Evolutionary conservation across 768 basidiomycete genomes (phyloP), one percentile per base, ranked within the genome.

Genomic region (Paxillus ammoniavirescens): DNA sequence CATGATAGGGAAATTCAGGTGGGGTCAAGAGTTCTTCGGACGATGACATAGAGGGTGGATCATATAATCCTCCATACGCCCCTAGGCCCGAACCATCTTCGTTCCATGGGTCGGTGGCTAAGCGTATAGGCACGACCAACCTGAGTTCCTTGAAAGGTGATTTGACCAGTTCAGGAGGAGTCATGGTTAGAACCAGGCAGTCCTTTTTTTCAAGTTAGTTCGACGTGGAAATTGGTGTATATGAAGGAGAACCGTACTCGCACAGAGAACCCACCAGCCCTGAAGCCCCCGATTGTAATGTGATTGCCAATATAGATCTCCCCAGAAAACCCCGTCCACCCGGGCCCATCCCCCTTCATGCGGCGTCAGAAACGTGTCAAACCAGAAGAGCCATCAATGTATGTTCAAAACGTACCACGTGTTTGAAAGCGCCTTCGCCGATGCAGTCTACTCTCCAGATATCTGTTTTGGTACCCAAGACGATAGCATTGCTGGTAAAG

Each of bases 381-480:
- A 18, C 17, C 28, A 42, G 23, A 30, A 41, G n/a, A 35, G 21
- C 21, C 21, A 6, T 8, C 17, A 4, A 26, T 26, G 26, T 26
- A 3, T 23, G 35, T 47, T 28, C 42, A 37, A 30, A 18, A 73
- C 82, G 30, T 54, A 87, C 86, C 54, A 73, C 71, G 61, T 79
- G 80, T 55, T 65, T 77, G 61, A 90, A 87, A 10, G 64, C 67
- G n/a, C 78, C 87, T 61, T 83, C 81, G 8, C 87, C 87, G 36
- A 88, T 82, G 51, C 71, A 74, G 56, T 84, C 83, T 1, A 82
- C 76, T 52, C 80, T 73, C 86, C 86, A 89, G 21, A 89, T 89
- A 57, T 88, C 83, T 2, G 84, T 78, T 65, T 83, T 87, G n/a
- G 80, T 78, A 1, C 77, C 79, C 8, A 75, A 60, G 15, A 79